Percentiles rank a stretch among this genome's conserved stretches.
Evolutionary conservation across 2,329 filamentous ascomycete genomes (phyloP).

Genomic region (Botrytis hyacinthi): DNA sequence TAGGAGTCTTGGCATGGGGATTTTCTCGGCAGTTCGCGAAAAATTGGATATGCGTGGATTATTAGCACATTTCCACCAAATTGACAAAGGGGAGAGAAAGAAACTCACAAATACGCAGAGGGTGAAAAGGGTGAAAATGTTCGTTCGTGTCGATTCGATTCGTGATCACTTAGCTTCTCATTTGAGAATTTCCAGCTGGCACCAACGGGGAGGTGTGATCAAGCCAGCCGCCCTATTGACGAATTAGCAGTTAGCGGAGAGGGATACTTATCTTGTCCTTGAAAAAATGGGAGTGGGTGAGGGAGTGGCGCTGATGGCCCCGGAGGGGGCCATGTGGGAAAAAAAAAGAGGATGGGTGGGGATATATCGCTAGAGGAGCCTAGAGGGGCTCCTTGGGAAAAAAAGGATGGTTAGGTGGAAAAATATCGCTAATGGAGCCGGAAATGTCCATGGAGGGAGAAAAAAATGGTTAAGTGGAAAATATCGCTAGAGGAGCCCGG

Average conservation of each 20-base stretch:
- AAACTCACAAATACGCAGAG: not conserved
- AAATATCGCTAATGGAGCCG: conserved; percentile 1
- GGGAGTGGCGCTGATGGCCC: not conserved
- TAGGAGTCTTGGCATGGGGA: not conserved
- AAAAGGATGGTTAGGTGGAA: not conserved
- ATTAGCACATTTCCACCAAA: not conserved
- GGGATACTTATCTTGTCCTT: not conserved
- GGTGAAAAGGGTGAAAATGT: not conserved
- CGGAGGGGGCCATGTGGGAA: not conserved
- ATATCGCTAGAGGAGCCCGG: not conserved
- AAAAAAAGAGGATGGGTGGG: not conserved
- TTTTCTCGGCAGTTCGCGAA: not conserved
- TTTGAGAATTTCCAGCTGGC: conserved; percentile 7
- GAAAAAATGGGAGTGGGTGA: not conserved
- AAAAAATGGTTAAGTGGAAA: not conserved
- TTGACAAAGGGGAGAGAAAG: not conserved
- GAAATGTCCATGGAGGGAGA: not conserved
- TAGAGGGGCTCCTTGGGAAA: too few relatives aligned
- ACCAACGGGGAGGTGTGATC: conserved; percentile 15
- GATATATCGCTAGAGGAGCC: not conserved
- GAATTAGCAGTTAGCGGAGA: not conserved
- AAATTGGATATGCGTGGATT: not conserved
- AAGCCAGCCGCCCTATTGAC: conserved; percentile 2
- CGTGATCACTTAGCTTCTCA: conserved; percentile 13
- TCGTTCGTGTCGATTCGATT: not conserved